Percentiles rank a stretch among this genome's conserved stretches.
These are phyloP conservation scores for Arthrobotrys megalospora DNA, from an alignment of 2,329 filamentous ascomycete species.

Conservation along the genomic window DNA sequence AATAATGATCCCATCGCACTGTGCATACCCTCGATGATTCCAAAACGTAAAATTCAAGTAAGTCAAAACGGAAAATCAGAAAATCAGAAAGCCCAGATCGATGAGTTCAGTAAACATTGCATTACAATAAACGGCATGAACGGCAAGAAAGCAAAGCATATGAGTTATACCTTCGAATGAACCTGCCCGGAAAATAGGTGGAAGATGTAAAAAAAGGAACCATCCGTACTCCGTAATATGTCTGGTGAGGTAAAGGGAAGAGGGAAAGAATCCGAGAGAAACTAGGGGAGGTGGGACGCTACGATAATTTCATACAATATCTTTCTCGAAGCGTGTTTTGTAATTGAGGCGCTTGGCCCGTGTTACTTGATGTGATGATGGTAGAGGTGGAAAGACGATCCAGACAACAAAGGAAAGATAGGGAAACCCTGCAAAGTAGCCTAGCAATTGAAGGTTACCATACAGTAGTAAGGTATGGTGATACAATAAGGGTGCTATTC, in stretches of 20 bases:
- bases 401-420: conserved; percentile 56
- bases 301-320: conserved; percentile 35
- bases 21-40: conserved; percentile 58
- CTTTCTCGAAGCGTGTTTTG: conserved; percentile 25
- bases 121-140: conserved; percentile 42
- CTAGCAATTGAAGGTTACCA: conserved; percentile 5
- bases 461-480: not conserved
- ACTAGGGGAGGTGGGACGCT: conserved; percentile 18
- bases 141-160: conserved; percentile 48
- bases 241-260: conserved; percentile 55
- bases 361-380: conserved; percentile 14
- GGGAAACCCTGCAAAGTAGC: conserved; percentile 12
- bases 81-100: conserved; percentile 38
- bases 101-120: conserved; percentile 49
- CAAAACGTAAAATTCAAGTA: conserved; percentile 23
- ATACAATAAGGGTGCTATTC: conserved; percentile 12
- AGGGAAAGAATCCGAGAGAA: conserved; percentile 22
- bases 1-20: conserved; percentile 58
- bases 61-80: conserved; percentile 16
- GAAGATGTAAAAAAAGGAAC: conserved; percentile 44
- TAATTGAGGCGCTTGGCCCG: conserved; percentile 31
- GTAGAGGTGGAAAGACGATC: conserved; percentile 16
- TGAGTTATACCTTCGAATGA: conserved; percentile 60
- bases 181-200: conserved; percentile 46
- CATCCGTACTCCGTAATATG: conserved; percentile 60